Percentiles rank a stretch among this genome's conserved stretches.
phyloP scores from a whole-genome alignment of 2,329 filamentous ascomycete species.

The Akanthomyces uredinophilus region DNA sequence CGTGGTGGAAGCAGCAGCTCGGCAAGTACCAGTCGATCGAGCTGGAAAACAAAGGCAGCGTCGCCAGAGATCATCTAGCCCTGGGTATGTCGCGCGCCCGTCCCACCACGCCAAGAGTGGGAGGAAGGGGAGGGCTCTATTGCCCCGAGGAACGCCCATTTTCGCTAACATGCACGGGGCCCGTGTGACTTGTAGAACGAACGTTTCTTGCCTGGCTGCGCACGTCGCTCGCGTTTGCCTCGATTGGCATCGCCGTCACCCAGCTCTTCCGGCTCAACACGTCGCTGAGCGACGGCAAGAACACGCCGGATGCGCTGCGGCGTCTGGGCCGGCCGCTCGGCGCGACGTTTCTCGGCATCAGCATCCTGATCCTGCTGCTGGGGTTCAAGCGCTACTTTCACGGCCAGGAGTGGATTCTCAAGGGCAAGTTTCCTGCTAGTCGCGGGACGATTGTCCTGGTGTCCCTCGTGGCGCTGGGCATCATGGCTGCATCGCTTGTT shows the following conservation, averaged over 20 bases:
- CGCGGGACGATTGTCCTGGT: slow-evolving; percentile 70
- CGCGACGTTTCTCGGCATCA: slow-evolving; percentile 69
- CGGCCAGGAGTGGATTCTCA: slow-evolving; percentile 72
- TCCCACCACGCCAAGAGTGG: too few relatives aligned
- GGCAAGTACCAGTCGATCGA: slow-evolving; percentile 58
- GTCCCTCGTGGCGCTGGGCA: slow-evolving; percentile 56
- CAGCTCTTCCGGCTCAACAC: slow-evolving; percentile 82
- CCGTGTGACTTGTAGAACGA: slow-evolving; percentile 50
- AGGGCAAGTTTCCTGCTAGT: slow-evolving; percentile 74
- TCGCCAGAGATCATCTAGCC: slow-evolving; percentile 76
- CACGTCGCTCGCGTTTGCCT: slow-evolving; percentile 75
- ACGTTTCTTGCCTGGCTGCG: slow-evolving; percentile 84
- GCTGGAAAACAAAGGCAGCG: slow-evolving; percentile 80
- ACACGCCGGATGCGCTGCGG: slow-evolving; percentile 42
- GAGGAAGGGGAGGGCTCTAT: too few relatives aligned
- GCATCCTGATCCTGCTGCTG: slow-evolving; percentile 67
- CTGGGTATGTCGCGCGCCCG: slow-evolving; percentile 61
- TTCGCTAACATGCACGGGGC: not conserved
- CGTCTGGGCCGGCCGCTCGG: slow-evolving; percentile 69
- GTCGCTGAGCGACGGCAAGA: slow-evolving; percentile 39
- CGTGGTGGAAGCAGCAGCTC: slow-evolving; percentile 49
- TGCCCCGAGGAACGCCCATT: not conserved
- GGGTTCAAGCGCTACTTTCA: slow-evolving; percentile 77
- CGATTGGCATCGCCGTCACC: slow-evolving; percentile 77
- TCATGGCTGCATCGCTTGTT: slow-evolving; percentile 56